A percentile compares a stretch with the other conserved stretches of the same genome.
Conservation (phyloP, 192 early-diverging fungal genomes). For the Dissophora globulifera region DNA sequence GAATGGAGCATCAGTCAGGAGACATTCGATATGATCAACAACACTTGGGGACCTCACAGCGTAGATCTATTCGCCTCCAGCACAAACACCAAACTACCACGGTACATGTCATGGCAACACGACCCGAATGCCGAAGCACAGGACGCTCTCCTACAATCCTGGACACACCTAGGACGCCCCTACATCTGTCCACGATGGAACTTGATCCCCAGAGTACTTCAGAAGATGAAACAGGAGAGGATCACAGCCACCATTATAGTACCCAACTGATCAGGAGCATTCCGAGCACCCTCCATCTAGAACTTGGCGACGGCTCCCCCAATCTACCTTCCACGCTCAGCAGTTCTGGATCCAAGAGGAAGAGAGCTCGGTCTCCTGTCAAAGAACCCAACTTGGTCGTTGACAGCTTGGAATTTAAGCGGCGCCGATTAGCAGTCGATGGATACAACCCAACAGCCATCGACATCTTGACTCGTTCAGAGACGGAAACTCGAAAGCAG, state of each 20-base stretch:
- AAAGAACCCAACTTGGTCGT: constrained; percentile 13
- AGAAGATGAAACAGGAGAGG: constrained; percentile 3
- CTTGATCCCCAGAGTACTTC: constrained; percentile 18
- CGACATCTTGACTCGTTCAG: too few relatives aligned
- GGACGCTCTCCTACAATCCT: constrained; percentile 27
- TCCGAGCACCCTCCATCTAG: too few relatives aligned
- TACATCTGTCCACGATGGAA: constrained; percentile 48
- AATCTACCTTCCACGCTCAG: too few relatives aligned
- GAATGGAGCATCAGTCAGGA: too few relatives aligned
- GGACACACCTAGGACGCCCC: constrained; percentile 12
- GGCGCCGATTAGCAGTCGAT: not conserved
- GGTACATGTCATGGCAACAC: constrained; percentile 33
- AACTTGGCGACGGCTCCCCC: too few relatives aligned
- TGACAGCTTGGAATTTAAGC: constrained; percentile 9
- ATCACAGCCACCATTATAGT: constrained; percentile 25
- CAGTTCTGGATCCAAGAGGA: too few relatives aligned
- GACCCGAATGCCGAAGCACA: constrained; percentile 17
- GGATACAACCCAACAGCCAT: not conserved
- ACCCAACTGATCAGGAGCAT: constrained; percentile 24
- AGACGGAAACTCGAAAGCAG: too few relatives aligned
- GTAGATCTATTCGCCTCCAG: constrained; percentile 36
- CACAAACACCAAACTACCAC: constrained; percentile 22
- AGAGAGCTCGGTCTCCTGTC: too few relatives aligned
- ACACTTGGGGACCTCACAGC: constrained; percentile 37
- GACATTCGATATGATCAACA: too few relatives aligned